Evolutionary conservation across 495 filamentous ascomycete species (phyloP).

Genomic region (Talaromyces wortmannii): DNA sequence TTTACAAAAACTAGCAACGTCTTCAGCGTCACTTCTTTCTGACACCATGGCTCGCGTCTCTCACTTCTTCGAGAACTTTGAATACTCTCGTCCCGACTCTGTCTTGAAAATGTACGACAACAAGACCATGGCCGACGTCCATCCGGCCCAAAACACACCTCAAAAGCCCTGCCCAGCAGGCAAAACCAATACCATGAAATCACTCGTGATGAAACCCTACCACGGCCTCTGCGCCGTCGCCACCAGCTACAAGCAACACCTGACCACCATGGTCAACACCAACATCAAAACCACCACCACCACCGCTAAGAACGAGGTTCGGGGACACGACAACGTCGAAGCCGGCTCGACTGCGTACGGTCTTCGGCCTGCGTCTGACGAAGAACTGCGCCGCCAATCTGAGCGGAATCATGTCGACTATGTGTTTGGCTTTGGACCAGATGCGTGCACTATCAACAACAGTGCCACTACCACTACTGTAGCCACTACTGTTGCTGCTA

Average conservation of each 20-base stretch:
- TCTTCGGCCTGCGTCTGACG: background rate
- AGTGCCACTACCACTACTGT: background rate
- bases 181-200: background rate
- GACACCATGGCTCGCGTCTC: constrained; percentile 6
- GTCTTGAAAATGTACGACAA: background rate
- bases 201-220: background rate
- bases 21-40: background rate
- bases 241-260: background rate
- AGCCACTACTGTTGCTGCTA: background rate
- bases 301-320: too few relatives aligned
- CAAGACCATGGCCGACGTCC: background rate
- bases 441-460: background rate
- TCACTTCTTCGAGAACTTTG: background rate
- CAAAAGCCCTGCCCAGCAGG: background rate
- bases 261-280: background rate
- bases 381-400: background rate
- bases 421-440: background rate
- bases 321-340: background rate
- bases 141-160: background rate
- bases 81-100: background rate
- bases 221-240: background rate
- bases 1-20: background rate
- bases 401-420: background rate
- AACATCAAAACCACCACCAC: background rate
- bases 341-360: constrained; percentile 1